Base-by-base conservation (phyloP, 371 early-diverging fungal species). In the Saksenaea vasiformis region DNA sequence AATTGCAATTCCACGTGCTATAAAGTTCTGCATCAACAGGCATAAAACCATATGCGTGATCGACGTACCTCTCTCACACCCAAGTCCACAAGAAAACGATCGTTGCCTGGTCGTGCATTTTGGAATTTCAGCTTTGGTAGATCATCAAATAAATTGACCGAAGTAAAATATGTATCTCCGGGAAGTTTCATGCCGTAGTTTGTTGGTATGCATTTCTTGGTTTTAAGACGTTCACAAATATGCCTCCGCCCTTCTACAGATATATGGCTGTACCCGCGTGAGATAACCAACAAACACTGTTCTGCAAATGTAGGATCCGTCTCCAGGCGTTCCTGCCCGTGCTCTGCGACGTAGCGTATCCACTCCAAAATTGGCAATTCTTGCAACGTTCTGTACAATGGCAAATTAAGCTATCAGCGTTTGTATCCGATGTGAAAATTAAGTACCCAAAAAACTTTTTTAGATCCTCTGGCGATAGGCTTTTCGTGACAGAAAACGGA, bases 1-100 rank as follows among this genome's bases (percentile, higher is more conserved):
- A 93, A 65, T 70, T 94, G 95, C 31, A 95, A 69, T 15, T 95
- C 94, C 1, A 95, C 93, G 66, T 93, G 91, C 82, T 93, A 74
- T 22, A 60, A 35, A 22, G 44, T 13, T 31, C 4, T 7, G 7
- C 7, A 31, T 31, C 4, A 31, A 31, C 7, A 51, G 37, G 27
- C 36, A 27, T 22, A 59, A 10, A 39, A n/a, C n/a, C n/a, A n/a
- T 39, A 34, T 57, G 13, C 9, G 19, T 3, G 17, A 3, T 58
- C n/a, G 15, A 35, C 62, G 61, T 72, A 85, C 86, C 79, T 86
- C 92, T n/a, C 95, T 83, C 8, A 95, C 91, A 14, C 95, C 95
- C n/a, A 96, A 71, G 0, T 78, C 71, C 27, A 76, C 69, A 35
- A 95, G 69, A 15, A 95, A 78, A 27, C 67, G 54, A 7, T 94